Conservation (phyloP, 2,329 filamentous ascomycete genomes). For the Sclerotinia sclerotiorum region DNA sequence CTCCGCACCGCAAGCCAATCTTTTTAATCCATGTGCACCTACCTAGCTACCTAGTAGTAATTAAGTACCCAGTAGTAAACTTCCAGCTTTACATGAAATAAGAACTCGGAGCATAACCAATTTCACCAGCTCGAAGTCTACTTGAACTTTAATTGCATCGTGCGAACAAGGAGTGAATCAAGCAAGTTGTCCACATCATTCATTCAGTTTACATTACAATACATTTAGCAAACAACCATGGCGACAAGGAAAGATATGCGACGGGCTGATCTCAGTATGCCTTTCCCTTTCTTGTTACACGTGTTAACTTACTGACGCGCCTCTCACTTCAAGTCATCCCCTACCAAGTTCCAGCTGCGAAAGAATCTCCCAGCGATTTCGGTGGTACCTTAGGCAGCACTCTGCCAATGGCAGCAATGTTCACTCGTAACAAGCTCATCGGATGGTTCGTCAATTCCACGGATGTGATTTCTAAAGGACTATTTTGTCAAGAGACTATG, state of each 20-base stretch:
- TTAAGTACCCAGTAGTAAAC: too few relatives aligned
- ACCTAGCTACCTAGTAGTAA: too few relatives aligned
- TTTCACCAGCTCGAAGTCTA: background rate
- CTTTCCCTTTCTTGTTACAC: conserved; percentile 9
- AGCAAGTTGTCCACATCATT: background rate
- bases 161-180: background rate
- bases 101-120: background rate
- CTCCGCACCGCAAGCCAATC: background rate
- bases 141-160: background rate
- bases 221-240: conserved; percentile 47
- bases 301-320: background rate
- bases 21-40: background rate
- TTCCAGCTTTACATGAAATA: background rate
- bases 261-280: conserved; percentile 68
- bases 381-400: conserved; percentile 71
- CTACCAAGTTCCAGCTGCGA: conserved; percentile 73
- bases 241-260: conserved; percentile 68
- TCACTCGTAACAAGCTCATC: conserved; percentile 82
- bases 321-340: conserved; percentile 70
- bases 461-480: background rate
- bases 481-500: background rate
- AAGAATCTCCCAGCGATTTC: conserved; percentile 66
- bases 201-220: background rate
- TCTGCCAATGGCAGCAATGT: conserved; percentile 94
- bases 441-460: conserved; percentile 53